Evolutionary conservation across 768 basidiomycete species (phyloP).

Genomic region (Tricholoma matsutake): DNA sequence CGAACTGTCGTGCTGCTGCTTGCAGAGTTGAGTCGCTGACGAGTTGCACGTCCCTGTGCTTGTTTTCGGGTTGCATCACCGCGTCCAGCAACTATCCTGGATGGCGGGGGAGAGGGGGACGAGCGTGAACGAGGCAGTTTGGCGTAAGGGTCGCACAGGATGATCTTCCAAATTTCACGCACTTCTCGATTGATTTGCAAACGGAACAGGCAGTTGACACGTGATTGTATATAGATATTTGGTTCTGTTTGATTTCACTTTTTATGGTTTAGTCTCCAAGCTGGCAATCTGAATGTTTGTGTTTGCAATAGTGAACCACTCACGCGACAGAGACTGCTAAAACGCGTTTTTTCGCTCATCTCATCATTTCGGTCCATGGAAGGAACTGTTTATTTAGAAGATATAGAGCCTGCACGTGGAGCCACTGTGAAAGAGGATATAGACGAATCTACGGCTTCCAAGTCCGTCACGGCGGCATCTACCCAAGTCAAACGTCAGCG

Average conservation of each 20-base stretch:
- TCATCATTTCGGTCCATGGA: conserved; percentile 9
- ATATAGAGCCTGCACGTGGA: conserved; percentile 30
- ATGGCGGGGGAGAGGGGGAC: conserved; percentile 70
- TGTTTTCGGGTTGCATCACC: conserved; percentile 43
- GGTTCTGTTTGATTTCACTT: conserved; percentile 5
- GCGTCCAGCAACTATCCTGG: conserved; percentile 50
- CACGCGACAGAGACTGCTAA: conserved; percentile 4
- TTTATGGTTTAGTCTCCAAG: background rate
- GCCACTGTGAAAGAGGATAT: conserved; percentile 9
- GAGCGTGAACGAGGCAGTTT: conserved; percentile 80
- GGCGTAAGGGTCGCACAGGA: conserved; percentile 19
- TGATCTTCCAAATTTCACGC: background rate
- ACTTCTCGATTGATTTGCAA: background rate
- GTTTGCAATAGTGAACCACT: conserved; percentile 4
- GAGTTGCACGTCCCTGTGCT: conserved; percentile 30
- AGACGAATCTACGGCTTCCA: background rate
- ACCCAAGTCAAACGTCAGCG: conserved; percentile 50
- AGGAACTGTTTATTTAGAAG: conserved; percentile 40
- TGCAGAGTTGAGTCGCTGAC: conserved; percentile 33
- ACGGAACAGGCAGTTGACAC: background rate
- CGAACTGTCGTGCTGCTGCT: conserved; percentile 20
- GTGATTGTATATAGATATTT: conserved; percentile 13
- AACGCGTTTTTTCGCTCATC: conserved; percentile 13
- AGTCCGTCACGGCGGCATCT: conserved; percentile 2
- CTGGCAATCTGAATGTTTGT: conserved; percentile 6